phyloP scores from a whole-genome alignment of 169 alveolate species.

The Perkinsus chesapeaki region DNA sequence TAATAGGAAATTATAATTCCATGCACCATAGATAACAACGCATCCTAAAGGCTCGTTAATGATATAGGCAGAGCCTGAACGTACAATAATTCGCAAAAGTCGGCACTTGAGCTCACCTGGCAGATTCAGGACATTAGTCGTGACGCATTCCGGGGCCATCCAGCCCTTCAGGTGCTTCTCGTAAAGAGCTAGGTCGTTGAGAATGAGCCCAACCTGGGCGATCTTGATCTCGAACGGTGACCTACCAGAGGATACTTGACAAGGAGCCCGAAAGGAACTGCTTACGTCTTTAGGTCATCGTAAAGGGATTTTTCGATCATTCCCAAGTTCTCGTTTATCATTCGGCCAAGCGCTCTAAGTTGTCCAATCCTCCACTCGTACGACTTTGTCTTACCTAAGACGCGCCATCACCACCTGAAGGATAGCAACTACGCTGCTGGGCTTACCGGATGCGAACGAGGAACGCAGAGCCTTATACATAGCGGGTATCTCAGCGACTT shows the following conservation, averaged over 20 bases:
- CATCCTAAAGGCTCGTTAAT: conserved; percentile 68
- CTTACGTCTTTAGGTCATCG: background rate
- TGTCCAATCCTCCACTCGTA: background rate
- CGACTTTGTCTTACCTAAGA: background rate
- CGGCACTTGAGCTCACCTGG: conserved; percentile 17
- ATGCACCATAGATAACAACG: conserved; percentile 61
- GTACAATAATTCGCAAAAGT: background rate
- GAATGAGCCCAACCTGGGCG: background rate
- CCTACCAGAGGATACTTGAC: background rate
- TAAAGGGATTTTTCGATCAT: background rate
- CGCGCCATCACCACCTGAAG: background rate
- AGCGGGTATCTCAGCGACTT: background rate
- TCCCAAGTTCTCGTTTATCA: background rate
- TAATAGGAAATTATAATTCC: conserved; percentile 70
- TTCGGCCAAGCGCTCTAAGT: background rate
- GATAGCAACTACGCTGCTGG: too few relatives aligned
- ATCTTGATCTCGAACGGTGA: background rate
- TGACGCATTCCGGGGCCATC: conserved; percentile 41
- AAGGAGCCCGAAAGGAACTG: too few relatives aligned
- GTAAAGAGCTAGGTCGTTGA: conserved; percentile 22
- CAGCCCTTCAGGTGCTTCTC: conserved; percentile 33
- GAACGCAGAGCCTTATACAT: background rate
- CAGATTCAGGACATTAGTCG: conserved; percentile 48
- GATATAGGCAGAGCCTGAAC: conserved; percentile 36
- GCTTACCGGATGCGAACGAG: background rate